phyloP scores from a whole-genome alignment of 2,329 filamentous ascomycete species.

The Colletotrichum gigasporum region DNA sequence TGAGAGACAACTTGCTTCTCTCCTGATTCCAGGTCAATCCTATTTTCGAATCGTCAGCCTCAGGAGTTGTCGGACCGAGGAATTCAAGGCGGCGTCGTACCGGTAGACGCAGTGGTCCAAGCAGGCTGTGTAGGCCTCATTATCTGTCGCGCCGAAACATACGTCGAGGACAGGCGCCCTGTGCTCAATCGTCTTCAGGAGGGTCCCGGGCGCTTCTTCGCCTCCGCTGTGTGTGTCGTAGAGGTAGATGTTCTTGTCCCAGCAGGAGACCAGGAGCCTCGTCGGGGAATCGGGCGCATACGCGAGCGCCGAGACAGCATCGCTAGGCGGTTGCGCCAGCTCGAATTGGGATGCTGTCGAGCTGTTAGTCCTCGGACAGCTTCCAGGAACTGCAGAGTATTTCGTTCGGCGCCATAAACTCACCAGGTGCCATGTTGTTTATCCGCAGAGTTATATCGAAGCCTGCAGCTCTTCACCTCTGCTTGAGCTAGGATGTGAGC shows the following conservation, averaged over 20 bases:
- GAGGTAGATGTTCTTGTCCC: conserved; percentile 91
- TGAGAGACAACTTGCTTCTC: conserved; percentile 80
- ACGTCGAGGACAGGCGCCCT: conserved; percentile 89
- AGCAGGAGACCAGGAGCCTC: conserved; percentile 89
- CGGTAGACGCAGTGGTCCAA: conserved; percentile 87
- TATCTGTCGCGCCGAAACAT: conserved; percentile 85
- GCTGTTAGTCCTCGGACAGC: conserved; percentile 31
- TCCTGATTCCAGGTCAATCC: conserved; percentile 76
- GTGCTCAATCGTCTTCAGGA: conserved; percentile 81
- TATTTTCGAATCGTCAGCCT: conserved; percentile 33
- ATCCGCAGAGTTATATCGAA: not conserved
- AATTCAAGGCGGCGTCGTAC: conserved; percentile 51
- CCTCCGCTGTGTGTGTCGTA: conserved; percentile 76
- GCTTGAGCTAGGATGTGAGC: conserved; percentile 7
- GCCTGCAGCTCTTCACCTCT: conserved; percentile 9
- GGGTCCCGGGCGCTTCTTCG: conserved; percentile 65
- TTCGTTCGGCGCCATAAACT: conserved; percentile 19
- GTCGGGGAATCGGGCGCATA: conserved; percentile 83
- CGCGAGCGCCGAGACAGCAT: conserved; percentile 86
- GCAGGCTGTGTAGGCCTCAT: conserved; percentile 86
- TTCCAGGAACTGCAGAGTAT: not conserved
- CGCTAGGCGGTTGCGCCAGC: conserved; percentile 81
- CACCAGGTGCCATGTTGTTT: conserved; percentile 52
- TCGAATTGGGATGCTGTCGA: conserved; percentile 77
- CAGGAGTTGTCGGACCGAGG: too few relatives aligned